Conservation (phyloP, 75 land plant genomes). For the Pinus taeda region DNA sequence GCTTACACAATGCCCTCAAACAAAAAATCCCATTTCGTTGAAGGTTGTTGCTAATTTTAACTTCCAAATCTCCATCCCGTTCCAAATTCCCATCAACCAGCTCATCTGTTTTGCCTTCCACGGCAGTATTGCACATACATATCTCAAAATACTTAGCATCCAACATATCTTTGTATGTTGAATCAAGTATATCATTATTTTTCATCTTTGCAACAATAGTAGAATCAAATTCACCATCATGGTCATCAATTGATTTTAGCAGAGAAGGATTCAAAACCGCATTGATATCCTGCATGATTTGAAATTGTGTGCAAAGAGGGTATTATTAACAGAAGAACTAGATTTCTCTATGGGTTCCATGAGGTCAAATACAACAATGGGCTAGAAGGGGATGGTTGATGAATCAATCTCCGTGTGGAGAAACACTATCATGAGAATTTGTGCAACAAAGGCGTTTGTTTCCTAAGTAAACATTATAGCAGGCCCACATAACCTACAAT, state of each 20-base stretch:
- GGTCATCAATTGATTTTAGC: constrained; percentile 34
- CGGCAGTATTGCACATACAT: constrained; percentile 95
- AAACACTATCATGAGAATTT: constrained; percentile 98
- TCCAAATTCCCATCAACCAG: constrained; percentile 63
- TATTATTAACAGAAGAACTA: constrained; percentile 43
- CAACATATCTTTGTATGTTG: constrained; percentile 94
- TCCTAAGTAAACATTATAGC: constrained; percentile 86
- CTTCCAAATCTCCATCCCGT: constrained; percentile 89
- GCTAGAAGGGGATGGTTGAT: constrained; percentile 84
- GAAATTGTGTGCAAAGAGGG: constrained; percentile 90
- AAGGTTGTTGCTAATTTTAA: constrained; percentile 94
- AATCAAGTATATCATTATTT: constrained; percentile 82
- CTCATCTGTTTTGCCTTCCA: constrained; percentile 94
- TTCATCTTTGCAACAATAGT: constrained; percentile 74
- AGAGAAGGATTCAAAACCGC: constrained; percentile 27
- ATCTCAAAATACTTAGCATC: constrained; percentile 99
- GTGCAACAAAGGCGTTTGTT: constrained; percentile 92
- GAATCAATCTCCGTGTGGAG: constrained; percentile 99
- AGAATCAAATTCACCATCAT: constrained; percentile 96
- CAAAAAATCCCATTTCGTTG: constrained; percentile 91
- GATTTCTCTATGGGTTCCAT: constrained; percentile 79
- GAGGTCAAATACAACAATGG: constrained; percentile 93
- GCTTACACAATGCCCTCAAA: constrained; percentile 93
- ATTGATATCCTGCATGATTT: constrained; percentile 90
- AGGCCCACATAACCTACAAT: constrained; percentile 77